Evolutionary conservation across 1,284 basidiomycete species (phyloP), one percentile per base, ranked within the genome.

Genomic region (Leccinum pachyderme): DNA sequence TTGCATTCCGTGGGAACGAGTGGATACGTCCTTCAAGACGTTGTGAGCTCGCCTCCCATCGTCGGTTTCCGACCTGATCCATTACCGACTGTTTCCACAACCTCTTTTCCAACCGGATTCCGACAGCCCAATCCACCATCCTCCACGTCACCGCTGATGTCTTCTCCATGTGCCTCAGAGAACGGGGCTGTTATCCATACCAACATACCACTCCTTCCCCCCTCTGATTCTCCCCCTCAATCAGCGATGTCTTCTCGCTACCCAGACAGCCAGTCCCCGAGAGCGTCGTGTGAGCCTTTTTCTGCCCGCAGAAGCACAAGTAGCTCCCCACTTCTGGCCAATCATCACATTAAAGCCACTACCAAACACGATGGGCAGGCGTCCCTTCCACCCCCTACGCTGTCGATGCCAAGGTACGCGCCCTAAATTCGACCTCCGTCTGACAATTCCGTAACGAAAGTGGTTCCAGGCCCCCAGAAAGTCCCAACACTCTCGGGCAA

Each of bases 371-470:
- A 35, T 46, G 45, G 45, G 24, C 33, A 32, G 4, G 13, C 32
- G n/a, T 27, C 27, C n/a, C 41, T 47, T 54, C 44, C 33, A 18
- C 31, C 32, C 15, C 28, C 22, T 24, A 7, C 39, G 22, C 18
- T 27, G 22, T 48, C 39, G 22, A 15, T 27, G 22, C 47, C 33
- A 56, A 61, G 54, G 65, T 69, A 55, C 28, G 18, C 41, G 7
- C 22, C n/a, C 5, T 9, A 15, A 39, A 32, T 50, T 35, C 35
- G 27, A 22, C 28, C 11, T 24, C 13, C 27, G 12, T 48, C 41
- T 57, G 47, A 65, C 37, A 41, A 12, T 49, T 49, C 32, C 29
- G 37, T 47, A 37, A 49, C 7, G 49, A 28, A 13, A 41, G 27
- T 31, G 24, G 22, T 9, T 25, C 11, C 18, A 53, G 51, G 44